phyloP scores from a whole-genome alignment of 148 eudicot species.

The Rhododendron ferrugineum region DNA sequence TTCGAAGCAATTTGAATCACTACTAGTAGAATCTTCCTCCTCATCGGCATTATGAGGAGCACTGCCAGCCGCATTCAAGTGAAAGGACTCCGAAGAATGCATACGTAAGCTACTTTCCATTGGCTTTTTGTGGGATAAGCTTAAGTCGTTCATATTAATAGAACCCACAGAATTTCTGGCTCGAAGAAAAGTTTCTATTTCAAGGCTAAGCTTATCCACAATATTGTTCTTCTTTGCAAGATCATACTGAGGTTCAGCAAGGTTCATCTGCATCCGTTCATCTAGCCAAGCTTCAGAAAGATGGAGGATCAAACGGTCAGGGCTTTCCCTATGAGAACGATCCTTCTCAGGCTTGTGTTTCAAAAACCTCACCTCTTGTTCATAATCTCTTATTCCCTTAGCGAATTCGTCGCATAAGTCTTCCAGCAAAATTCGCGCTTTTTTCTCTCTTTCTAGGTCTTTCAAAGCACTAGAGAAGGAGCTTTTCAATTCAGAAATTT shows the following conservation, averaged over 20 bases:
- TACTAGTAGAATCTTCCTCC: slow-evolving; percentile 42
- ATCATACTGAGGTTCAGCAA: slow-evolving; percentile 25
- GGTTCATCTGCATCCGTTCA: slow-evolving; percentile 67
- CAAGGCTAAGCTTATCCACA: slow-evolving; percentile 60
- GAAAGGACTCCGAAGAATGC: slow-evolving; percentile 62
- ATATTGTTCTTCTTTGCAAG: slow-evolving; percentile 34
- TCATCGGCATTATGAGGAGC: slow-evolving; percentile 51
- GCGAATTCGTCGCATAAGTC: slow-evolving; percentile 91
- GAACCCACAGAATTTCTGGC: slow-evolving; percentile 33
- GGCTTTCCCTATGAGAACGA: slow-evolving; percentile 30
- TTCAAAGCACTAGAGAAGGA: slow-evolving; percentile 47
- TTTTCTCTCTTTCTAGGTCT: slow-evolving; percentile 62
- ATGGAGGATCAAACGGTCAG: slow-evolving; percentile 64
- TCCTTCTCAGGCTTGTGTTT: slow-evolving; percentile 46
- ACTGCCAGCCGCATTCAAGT: slow-evolving; percentile 53
- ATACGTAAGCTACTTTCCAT: slow-evolving; percentile 31
- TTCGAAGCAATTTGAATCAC: slow-evolving; percentile 45
- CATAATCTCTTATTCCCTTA: slow-evolving; percentile 64
- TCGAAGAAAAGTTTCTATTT: slow-evolving; percentile 70
- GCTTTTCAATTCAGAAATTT: slow-evolving; percentile 50
- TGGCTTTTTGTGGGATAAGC: slow-evolving; percentile 12
- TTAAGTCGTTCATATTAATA: slow-evolving; percentile 9
- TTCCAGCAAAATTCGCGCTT: slow-evolving; percentile 62
- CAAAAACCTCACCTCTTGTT: slow-evolving; percentile 54
- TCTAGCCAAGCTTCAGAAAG: slow-evolving; percentile 93